Evolutionary conservation across 352 stramenopile species (phyloP).

Genomic region (Phytophthora europaea): DNA sequence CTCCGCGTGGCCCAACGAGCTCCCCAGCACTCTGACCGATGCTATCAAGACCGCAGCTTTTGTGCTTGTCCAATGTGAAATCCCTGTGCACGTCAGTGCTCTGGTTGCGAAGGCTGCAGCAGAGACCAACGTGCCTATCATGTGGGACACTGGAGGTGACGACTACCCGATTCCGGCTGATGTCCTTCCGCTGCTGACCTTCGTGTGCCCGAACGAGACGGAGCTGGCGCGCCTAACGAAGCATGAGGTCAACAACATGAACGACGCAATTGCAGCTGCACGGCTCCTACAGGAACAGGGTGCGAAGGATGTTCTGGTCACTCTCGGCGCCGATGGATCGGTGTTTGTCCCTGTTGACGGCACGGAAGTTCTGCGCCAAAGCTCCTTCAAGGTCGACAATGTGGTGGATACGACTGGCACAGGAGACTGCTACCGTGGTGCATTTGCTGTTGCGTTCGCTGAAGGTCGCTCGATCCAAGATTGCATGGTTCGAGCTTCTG

Average conservation of each 20-base stretch:
- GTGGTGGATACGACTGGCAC: slow-evolving; percentile 81
- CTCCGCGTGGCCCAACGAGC: slow-evolving; percentile 51
- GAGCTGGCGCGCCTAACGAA: slow-evolving; percentile 59
- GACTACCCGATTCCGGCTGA: slow-evolving; percentile 57
- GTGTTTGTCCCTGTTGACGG: slow-evolving; percentile 59
- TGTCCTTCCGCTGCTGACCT: slow-evolving; percentile 58
- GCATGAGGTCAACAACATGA: slow-evolving; percentile 36
- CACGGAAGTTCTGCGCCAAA: slow-evolving; percentile 45
- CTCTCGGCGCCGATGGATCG: slow-evolving; percentile 62
- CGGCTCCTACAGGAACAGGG: slow-evolving; percentile 51
- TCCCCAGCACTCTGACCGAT: slow-evolving; percentile 41
- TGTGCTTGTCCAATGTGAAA: slow-evolving; percentile 74
- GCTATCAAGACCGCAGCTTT: slow-evolving; percentile 54
- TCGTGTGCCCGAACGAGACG: slow-evolving; percentile 75
- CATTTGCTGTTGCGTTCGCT: slow-evolving; percentile 63
- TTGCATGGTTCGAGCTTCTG: slow-evolving; percentile 56
- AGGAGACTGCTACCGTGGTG: slow-evolving; percentile 74
- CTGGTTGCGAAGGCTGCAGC: slow-evolving; percentile 52
- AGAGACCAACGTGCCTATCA: slow-evolving; percentile 48
- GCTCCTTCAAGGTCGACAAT: slow-evolving; percentile 49
- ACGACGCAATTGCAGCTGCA: slow-evolving; percentile 57
- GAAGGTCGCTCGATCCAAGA: slow-evolving; percentile 51
- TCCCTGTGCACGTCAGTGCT: slow-evolving; percentile 60
- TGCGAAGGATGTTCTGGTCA: slow-evolving; percentile 64
- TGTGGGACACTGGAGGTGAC: slow-evolving; percentile 74